Conservation (phyloP, 768 basidiomycete genomes). For the Clathrus columnatus region DNA sequence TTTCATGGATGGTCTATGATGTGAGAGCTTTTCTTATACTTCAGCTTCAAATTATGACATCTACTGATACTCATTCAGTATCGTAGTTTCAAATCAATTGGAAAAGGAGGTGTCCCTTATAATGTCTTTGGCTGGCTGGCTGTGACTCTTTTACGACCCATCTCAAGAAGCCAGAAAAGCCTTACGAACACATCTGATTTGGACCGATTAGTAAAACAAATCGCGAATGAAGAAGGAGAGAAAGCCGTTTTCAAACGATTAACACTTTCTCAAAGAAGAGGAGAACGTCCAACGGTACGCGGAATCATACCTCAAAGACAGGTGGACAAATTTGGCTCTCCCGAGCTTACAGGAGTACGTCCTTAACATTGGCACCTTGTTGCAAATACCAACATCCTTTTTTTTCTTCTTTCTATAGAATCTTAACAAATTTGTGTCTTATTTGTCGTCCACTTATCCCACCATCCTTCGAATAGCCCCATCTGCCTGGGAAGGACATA, state of each 20-base stretch:
- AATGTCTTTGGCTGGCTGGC: neutral
- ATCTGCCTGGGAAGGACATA: conserved; percentile 5
- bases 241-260: neutral
- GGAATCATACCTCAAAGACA: conserved; percentile 3
- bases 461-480: conserved; percentile 1
- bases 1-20: neutral
- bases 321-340: neutral
- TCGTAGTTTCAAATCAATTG: neutral
- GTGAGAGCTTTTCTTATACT: neutral
- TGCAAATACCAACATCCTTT: neutral
- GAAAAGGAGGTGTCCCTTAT: neutral
- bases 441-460: neutral
- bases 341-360: neutral
- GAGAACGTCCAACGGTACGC: neutral
- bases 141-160: neutral
- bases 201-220: neutral
- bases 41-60: no score
- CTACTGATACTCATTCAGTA: no score
- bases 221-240: neutral
- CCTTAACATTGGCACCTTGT: neutral
- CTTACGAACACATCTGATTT: neutral
- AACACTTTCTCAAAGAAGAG: neutral
- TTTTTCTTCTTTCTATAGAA: neutral
- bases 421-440: neutral
- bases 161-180: neutral